Base-by-base conservation (phyloP, 306 rosid species). In the Gillenia trifoliata region DNA sequence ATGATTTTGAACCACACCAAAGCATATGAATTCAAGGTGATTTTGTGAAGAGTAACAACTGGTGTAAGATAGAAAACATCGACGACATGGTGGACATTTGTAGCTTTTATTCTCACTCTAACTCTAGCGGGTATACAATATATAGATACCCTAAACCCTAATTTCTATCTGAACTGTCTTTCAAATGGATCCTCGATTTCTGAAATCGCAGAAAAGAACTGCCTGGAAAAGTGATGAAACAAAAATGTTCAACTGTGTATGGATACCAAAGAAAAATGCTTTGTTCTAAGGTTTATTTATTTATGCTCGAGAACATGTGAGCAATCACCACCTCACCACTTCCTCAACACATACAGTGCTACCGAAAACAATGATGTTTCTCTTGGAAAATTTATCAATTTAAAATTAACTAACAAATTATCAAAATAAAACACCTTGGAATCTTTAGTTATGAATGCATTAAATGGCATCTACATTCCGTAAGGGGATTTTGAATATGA, bases 401-500 rank as follows among this genome's bases (percentile, higher is more conserved):
- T 29, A 49, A 19, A 26, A 10, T 60, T 60, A 60, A 60, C 11
- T 15, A 60, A 13, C 20, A 60, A 47, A 1, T 47, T 68, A 29
- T 20, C 3, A 47, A 23, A 20, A 47, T 8, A 26, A 43, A 68
- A 68, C 49, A 69, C 11, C n/a, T 19, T 11, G 19, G 23, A 60
- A 68, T 33, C 30, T 29, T 20, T n/a, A 50, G 59, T 20, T 69
- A 19, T 19, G 73, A 30, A 50, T 19, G 62, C 20, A 50, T 3
- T 56, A 66, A 75, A 74, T 62, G 16, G 55, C 59, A 71, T 71
- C 23, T 64, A 29, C 38, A 82, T 29, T 45, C 64, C 25, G 40
- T 78, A 72, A 47, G 40, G 54, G 50, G 41, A 36, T 8, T 36
- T 36, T 36, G 11, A 36, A 8, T 28, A 30, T 49, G 17, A 50